Evolutionary conservation across 2,329 filamentous ascomycete species (phyloP), one percentile per base, ranked within the genome.

Genomic region (Aureobasidium namibiae): DNA sequence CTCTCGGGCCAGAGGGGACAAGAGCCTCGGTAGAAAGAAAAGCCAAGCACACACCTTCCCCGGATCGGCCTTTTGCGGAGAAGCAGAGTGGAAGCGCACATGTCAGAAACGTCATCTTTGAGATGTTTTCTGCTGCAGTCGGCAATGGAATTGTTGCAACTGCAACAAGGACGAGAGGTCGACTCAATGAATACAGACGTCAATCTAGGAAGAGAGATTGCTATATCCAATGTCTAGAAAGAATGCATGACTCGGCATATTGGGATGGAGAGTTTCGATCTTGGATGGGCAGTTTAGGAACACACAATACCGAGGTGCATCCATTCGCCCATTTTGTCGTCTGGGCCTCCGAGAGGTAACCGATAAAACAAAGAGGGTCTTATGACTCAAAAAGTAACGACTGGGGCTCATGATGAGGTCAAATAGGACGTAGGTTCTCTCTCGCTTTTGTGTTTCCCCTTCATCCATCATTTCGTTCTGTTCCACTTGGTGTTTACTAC

Each of bases 61-160:
- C 53, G 39, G 54, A 57, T 48, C 54, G 54, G 33, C 42, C 33
- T 57, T 57, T 57, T 57, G 54, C 54, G 54, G 54, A 57, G 54
- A 57, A 36, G n/a, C n/a, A n/a, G n/a, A n/a, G n/a, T n/a, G n/a
- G n/a, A 21, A n/a, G 33, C n/a, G 50, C 36, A 42, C 50, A 54
- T 45, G 52, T 31, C 29, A 56, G 34, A 34, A 10, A 52, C 48
- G 48, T 52, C 48, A 52, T 52, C 4, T 39, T 52, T 23, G 29
- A 52, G 34, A 52, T 38, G n/a, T n/a, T n/a, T n/a, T n/a, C n/a
- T n/a, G n/a, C n/a, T n/a, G n/a, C n/a, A n/a, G n/a, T n/a, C n/a
- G n/a, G n/a, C n/a, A n/a, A n/a, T n/a, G n/a, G n/a, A n/a, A n/a
- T n/a, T n/a, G n/a, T n/a, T n/a, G n/a, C n/a, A n/a, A n/a, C n/a